Base-by-base conservation (phyloP, 129 eudicot genomes). In the carrot (Daucus carota) region DNA sequence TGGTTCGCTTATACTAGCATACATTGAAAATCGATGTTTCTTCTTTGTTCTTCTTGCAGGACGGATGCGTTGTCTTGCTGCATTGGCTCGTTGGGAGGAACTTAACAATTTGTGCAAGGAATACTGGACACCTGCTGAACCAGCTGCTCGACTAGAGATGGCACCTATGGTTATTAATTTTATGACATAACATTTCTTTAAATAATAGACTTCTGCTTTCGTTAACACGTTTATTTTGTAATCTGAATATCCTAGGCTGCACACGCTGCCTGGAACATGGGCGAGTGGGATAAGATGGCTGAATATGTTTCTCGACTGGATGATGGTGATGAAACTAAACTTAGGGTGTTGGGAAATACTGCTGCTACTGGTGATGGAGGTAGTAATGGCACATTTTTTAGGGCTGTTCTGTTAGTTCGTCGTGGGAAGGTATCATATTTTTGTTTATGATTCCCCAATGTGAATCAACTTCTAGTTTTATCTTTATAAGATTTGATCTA, bases 251-350 rank as follows among this genome's bases (percentile, higher is more conserved):
- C 67, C 73, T 73, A 95, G 99, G 99, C 99, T 85, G 97, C 99
- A 76, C 80, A 28, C 70, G 97, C 99, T 85, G 97, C 99, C 18
- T 95, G 99, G 97, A 89, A 95, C 92, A 89, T 95, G 99, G 96
- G 96, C n/a, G 99, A 95, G 85, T 95, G 99, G 99, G 99, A 95
- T 81, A 97, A 91, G 86, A 95, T 95, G 99, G 89, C 97, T 48
- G 99, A 95, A 79, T 95, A 95, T 62, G 96, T 91, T 60, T 87
- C 96, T 76, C 85, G 94, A 59, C 84, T 95, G 77, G 99, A 95
- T 77, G 99, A 95, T 88, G 97, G 99, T 44, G 97, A 95, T 83
- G 99, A 95, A 82, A 89, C 92, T 57, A 89, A 84, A 79, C 89
- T 88, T 38, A 85, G 94, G 73, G 96, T 88, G 42, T 75, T 95